Conservation (phyloP, 306 rosid genomes). For the Lagenaria siceraria region DNA sequence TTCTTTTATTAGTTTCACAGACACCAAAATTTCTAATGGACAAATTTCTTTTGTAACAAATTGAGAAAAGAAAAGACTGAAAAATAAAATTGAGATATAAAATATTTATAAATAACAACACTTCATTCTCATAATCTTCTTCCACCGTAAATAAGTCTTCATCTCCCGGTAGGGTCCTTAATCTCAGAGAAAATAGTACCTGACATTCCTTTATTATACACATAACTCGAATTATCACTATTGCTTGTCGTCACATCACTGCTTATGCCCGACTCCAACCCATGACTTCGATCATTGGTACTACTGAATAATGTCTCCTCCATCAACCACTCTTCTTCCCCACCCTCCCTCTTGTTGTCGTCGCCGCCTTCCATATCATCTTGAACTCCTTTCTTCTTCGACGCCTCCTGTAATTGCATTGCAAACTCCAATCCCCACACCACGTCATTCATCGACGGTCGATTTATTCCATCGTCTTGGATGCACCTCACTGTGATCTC, state of each 20-base stretch:
- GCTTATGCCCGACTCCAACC: not conserved
- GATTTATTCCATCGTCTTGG: slow-evolving; percentile 23
- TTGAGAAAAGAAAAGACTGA: no score
- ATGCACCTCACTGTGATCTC: slow-evolving; percentile 19
- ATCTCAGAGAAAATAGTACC: not conserved
- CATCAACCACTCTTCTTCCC: not conserved
- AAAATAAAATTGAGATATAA: no score
- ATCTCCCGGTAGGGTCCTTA: not conserved
- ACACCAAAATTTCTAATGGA: no score
- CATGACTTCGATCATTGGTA: not conserved
- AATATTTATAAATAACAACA: no score
- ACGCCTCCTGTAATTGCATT: slow-evolving; percentile 1
- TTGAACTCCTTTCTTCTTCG: not conserved
- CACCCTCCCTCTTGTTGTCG: not conserved
- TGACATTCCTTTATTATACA: not conserved
- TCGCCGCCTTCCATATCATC: not conserved
- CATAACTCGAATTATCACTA: not conserved
- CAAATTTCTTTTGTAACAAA: no score
- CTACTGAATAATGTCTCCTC: not conserved
- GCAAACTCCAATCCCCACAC: not conserved
- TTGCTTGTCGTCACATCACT: not conserved
- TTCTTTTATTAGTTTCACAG: no score
- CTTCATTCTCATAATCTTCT: no score
- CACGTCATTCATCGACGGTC: slow-evolving; percentile 41
- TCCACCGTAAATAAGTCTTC: not conserved